Evolutionary conservation across 192 early-diverging fungal species (phyloP).

Genomic region (Coemansia sp.): DNA sequence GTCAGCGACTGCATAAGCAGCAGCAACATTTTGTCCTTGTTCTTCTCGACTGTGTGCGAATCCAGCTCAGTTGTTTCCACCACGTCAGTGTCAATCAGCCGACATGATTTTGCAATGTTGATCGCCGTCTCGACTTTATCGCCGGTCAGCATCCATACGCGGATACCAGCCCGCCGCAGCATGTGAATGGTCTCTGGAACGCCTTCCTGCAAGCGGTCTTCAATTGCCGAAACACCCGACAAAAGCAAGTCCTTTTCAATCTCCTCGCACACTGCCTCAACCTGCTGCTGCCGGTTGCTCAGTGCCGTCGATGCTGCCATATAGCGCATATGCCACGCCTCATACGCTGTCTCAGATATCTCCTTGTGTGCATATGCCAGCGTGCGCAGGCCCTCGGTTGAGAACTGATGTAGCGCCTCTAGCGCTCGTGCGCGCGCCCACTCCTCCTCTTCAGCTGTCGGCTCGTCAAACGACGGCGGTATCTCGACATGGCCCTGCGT

Average conservation of each 20-base stretch:
- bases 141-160: constrained; percentile 90
- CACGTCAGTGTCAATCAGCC: constrained; percentile 58
- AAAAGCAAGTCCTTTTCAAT: constrained; percentile 75
- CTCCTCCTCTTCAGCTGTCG: constrained; percentile 58
- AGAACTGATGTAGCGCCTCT: constrained; percentile 68
- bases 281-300: constrained; percentile 59
- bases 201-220: constrained; percentile 83
- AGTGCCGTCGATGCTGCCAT: constrained; percentile 70
- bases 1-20: constrained; percentile 43
- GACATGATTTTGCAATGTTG: constrained; percentile 83
- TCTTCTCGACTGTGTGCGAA: not conserved
- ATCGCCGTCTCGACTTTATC: constrained; percentile 91
- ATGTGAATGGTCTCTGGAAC: constrained; percentile 83
- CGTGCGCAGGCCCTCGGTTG: constrained; percentile 80
- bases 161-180: constrained; percentile 74
- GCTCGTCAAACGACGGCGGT: constrained; percentile 27
- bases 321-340: constrained; percentile 65
- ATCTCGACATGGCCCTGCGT: constrained; percentile 35
- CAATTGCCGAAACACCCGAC: constrained; percentile 85
- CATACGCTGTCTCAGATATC: constrained; percentile 65
- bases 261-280: constrained; percentile 67
- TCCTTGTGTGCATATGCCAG: constrained; percentile 73
- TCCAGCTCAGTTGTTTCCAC: constrained; percentile 37
- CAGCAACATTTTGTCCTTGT: constrained; percentile 22
- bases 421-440: constrained; percentile 63